These are phyloP conservation scores for Suzukiozyma palmioleophila DNA, from an alignment of 1,139 yeast species.

Conservation along the genomic window DNA sequence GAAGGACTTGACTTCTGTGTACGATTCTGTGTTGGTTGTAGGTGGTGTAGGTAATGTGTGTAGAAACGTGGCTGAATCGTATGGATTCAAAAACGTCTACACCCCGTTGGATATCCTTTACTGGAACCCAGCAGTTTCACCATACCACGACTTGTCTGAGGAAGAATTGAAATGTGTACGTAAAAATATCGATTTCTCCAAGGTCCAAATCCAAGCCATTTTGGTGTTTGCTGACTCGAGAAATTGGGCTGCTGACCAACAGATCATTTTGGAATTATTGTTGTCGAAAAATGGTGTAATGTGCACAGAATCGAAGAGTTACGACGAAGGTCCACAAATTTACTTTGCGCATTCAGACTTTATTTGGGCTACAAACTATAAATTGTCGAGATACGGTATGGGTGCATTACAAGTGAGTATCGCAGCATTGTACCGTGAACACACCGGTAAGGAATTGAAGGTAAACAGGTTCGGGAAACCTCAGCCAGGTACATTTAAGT, in stretches of 20 bases:
- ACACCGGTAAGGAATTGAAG: constrained; percentile 71
- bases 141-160: constrained; percentile 70
- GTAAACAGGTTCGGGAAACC: constrained; percentile 84
- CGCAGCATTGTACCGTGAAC: constrained; percentile 77
- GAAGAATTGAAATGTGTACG: constrained; percentile 54
- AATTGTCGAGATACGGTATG: constrained; percentile 79
- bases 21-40: constrained; percentile 71
- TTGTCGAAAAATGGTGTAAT: constrained; percentile 72
- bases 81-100: constrained; percentile 71
- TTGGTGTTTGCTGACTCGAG: constrained; percentile 79
- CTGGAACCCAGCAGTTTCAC: constrained; percentile 84
- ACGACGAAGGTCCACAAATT: constrained; percentile 73
- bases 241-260: constrained; percentile 90
- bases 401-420: constrained; percentile 84
- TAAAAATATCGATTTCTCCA: constrained; percentile 60
- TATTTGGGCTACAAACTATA: constrained; percentile 85
- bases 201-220: constrained; percentile 62
- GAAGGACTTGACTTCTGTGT: constrained; percentile 65
- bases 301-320: constrained; percentile 72
- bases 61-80: constrained; percentile 69
- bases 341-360: constrained; percentile 87
- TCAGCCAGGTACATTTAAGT: constrained; percentile 76
- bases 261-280: constrained; percentile 72
- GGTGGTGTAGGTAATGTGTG: constrained; percentile 87
- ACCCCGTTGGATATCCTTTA: constrained; percentile 78